Conservation (phyloP, 164 flowering plant species). For the Macadamia tetraphylla region DNA sequence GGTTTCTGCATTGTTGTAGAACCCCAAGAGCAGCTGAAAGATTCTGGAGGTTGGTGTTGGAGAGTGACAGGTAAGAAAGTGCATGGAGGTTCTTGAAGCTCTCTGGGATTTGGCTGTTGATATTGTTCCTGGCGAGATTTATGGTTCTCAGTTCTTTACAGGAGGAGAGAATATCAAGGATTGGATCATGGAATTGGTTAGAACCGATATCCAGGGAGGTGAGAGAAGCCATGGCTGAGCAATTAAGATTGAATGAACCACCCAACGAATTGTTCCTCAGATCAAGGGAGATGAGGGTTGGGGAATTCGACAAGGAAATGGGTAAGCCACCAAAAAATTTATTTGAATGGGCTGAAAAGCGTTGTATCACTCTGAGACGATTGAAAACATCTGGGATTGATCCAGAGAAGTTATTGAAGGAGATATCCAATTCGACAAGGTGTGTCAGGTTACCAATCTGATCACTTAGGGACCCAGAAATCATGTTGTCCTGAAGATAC, state of each 20-base stretch:
- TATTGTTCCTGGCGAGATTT: constrained; percentile 54
- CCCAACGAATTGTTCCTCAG: constrained; percentile 54
- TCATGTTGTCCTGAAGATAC: constrained; percentile 30
- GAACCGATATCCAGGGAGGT: constrained; percentile 27
- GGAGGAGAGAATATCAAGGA: constrained; percentile 44
- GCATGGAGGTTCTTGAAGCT: constrained; percentile 40
- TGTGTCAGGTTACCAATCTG: constrained; percentile 43
- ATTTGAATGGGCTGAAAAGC: constrained; percentile 42
- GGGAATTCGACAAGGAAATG: constrained; percentile 40
- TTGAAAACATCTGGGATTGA: constrained; percentile 46
- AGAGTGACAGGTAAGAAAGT: constrained; percentile 46
- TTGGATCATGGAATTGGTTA: constrained; percentile 37
- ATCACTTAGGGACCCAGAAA: constrained; percentile 36
- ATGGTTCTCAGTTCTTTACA: constrained; percentile 35
- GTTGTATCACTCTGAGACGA: constrained; percentile 18
- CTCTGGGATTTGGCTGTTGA: constrained; percentile 45
- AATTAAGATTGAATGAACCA: constrained; percentile 42
- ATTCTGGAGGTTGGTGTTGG: constrained; percentile 43
- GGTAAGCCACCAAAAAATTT: constrained; percentile 45
- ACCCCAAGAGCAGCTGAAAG: constrained; percentile 38
- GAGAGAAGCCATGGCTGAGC: constrained; percentile 33
- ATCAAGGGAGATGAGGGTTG: constrained; percentile 28
- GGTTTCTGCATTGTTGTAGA: constrained; percentile 49
- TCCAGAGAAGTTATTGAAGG: constrained; percentile 44
- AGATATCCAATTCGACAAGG: constrained; percentile 48